phyloP scores from a whole-genome alignment of 2,329 filamentous ascomycete genomes.

The Capronia epimyces region DNA sequence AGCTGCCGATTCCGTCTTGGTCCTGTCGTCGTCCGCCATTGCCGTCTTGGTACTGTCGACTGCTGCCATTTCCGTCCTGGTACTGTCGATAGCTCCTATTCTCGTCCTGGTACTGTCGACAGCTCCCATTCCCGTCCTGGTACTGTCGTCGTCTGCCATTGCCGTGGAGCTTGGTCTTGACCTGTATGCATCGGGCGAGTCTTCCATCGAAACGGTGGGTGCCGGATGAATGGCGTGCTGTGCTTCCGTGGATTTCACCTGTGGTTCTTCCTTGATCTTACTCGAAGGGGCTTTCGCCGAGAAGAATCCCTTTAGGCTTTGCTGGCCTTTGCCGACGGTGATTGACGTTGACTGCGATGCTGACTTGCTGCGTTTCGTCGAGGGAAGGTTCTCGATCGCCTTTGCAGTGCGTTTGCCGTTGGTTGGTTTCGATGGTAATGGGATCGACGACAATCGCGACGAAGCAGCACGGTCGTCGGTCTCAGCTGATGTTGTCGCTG shows the following conservation, averaged over 20 bases:
- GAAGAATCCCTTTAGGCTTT: conserved; percentile 74
- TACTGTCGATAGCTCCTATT: too few species aligned
- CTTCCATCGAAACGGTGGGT: too few species aligned
- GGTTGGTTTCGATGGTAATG: conserved; percentile 15
- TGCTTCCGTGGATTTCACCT: neutral
- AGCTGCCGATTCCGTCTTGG: too few species aligned
- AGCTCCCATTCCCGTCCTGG: too few species aligned
- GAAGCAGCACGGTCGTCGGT: neutral
- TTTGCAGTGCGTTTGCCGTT: conserved; percentile 40
- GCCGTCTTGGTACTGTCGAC: too few species aligned
- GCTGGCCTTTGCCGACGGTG: conserved; percentile 45
- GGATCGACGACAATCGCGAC: conserved; percentile 7
- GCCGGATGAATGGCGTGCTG: too few species aligned
- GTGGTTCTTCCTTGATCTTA: conserved; percentile 1
- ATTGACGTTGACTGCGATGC: conserved; percentile 27
- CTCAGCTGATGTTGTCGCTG: neutral
- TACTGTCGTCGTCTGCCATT: too few species aligned
- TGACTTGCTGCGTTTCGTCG: conserved; percentile 51
- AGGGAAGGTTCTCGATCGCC: conserved; percentile 29
- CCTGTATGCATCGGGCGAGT: too few species aligned
- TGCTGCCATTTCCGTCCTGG: too few species aligned
- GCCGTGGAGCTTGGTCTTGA: too few species aligned
- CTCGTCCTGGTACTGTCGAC: too few species aligned
- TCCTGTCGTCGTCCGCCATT: too few species aligned
- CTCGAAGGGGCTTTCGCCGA: conserved; percentile 50